These are phyloP conservation scores for Teratosphaeria viscida DNA, from an alignment of 2,329 filamentous ascomycete species.

Conservation along the genomic window DNA sequence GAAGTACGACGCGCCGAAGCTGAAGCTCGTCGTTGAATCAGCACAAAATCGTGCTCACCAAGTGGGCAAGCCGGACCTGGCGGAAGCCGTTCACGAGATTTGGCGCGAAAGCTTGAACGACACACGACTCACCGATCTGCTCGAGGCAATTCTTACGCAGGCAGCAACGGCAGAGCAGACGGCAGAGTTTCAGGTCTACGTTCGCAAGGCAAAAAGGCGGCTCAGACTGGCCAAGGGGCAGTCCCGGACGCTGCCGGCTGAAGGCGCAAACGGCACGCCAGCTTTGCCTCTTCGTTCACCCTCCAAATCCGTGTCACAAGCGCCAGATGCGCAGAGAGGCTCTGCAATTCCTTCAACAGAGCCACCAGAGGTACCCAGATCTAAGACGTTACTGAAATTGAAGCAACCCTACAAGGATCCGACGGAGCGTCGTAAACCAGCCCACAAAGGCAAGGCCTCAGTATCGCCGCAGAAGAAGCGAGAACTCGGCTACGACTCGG, in stretches of 20 bases:
- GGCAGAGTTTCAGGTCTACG: slow-evolving; percentile 31
- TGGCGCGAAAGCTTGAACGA: slow-evolving; percentile 32
- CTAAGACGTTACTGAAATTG: slow-evolving; percentile 20
- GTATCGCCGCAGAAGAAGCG: slow-evolving; percentile 17
- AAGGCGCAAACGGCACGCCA: slow-evolving; percentile 16
- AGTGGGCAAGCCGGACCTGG: slow-evolving; percentile 27
- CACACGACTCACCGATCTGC: slow-evolving; percentile 26
- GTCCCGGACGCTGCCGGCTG: slow-evolving; percentile 26
- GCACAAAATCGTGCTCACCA: slow-evolving; percentile 32
- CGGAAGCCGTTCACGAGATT: slow-evolving; percentile 33
- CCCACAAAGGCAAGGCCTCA: slow-evolving; percentile 14
- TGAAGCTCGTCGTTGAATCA: slow-evolving; percentile 29
- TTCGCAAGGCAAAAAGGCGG: slow-evolving; percentile 34
- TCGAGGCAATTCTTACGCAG: slow-evolving; percentile 35
- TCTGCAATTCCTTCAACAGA: slow-evolving; percentile 23
- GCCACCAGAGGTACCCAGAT: slow-evolving; percentile 8
- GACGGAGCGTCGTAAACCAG: slow-evolving; percentile 6
- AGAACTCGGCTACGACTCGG: slow-evolving; percentile 14
- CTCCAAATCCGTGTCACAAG: slow-evolving; percentile 6
- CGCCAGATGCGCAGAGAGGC: slow-evolving; percentile 4
- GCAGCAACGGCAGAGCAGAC: slow-evolving; percentile 30
- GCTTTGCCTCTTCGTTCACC: slow-evolving; percentile 17
- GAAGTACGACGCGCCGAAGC: slow-evolving; percentile 10
- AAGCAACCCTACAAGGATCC: slow-evolving; percentile 8
- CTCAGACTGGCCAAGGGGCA: slow-evolving; percentile 24